Conservation (phyloP, 129 eudicot species). For the Centaurea solstitialis region DNA sequence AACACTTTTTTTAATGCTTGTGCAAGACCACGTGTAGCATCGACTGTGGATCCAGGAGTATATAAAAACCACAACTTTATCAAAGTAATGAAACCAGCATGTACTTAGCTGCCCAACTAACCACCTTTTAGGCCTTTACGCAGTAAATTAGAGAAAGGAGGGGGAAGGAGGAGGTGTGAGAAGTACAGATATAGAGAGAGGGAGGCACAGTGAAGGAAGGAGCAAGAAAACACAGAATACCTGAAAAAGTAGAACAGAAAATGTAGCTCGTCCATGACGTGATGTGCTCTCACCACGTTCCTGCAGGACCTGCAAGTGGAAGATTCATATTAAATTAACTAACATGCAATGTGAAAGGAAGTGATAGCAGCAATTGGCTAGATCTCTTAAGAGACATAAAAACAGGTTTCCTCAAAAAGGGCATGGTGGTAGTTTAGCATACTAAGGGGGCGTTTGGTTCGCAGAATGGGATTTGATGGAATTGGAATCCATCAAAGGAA, state of each 20-base stretch:
- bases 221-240: constrained; percentile 33
- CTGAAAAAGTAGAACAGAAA: constrained; percentile 97
- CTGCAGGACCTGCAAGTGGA: constrained; percentile 79
- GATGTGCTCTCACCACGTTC: constrained; percentile 99
- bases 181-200: background rate
- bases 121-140: background rate
- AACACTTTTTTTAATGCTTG: background rate
- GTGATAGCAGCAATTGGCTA: background rate
- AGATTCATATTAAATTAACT: background rate
- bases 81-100: background rate
- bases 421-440: background rate
- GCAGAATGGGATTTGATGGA: no score
- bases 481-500: no score
- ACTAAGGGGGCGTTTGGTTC: background rate
- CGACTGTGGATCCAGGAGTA: background rate
- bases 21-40: background rate
- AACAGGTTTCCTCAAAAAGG: background rate
- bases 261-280: constrained; percentile 99
- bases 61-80: background rate
- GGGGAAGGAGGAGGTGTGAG: background rate
- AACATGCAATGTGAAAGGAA: background rate
- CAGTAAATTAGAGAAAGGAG: background rate
- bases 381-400: background rate
- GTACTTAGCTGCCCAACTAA: background rate
- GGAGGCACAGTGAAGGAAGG: constrained; percentile 3